Conservation (phyloP, 768 basidiomycete genomes). For the Mycena floridula region DNA sequence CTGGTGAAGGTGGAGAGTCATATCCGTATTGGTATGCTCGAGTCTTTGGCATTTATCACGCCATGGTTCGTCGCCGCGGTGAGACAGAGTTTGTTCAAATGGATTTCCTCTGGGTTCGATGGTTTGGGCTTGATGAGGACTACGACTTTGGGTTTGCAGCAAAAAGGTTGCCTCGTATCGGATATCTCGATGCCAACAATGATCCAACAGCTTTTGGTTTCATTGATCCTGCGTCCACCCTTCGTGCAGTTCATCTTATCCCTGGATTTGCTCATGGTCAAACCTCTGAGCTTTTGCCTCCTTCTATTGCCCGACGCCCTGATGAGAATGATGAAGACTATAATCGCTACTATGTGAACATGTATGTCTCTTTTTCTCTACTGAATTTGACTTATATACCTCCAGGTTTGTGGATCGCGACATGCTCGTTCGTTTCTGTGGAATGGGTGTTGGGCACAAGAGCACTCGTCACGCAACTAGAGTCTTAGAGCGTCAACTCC, state of each 20-base stretch:
- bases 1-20: slow-evolving; percentile 4
- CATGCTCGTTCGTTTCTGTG: slow-evolving; percentile 20
- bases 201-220: slow-evolving; percentile 29
- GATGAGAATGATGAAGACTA: slow-evolving; percentile 20
- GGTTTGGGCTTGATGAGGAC: slow-evolving; percentile 14
- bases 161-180: slow-evolving; percentile 19
- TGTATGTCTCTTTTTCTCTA: slow-evolving; percentile 16
- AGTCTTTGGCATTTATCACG: slow-evolving; percentile 3
- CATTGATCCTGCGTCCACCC: slow-evolving; percentile 26
- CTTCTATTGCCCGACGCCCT: slow-evolving; percentile 9
- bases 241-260: slow-evolving; percentile 28
- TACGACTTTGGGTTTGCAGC: slow-evolving; percentile 10
- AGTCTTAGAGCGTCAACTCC: neutral
- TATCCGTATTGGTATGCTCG: slow-evolving; percentile 14
- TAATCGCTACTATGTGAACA: slow-evolving; percentile 22
- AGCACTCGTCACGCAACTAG: slow-evolving; percentile 1
- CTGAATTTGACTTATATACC: neutral
- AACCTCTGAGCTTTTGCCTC: slow-evolving; percentile 9
- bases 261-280: slow-evolving; percentile 19
- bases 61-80: slow-evolving; percentile 8
- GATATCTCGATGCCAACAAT: slow-evolving; percentile 17
- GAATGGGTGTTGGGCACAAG: slow-evolving; percentile 20
- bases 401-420: slow-evolving; percentile 20
- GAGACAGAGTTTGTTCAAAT: slow-evolving; percentile 2
- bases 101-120: slow-evolving; percentile 23